A percentile compares a stretch with the other conserved stretches of the same genome.
These are phyloP conservation scores for Monosporozyma aerobia DNA, from an alignment of 805 yeast genomes.

Conservation along the genomic window DNA sequence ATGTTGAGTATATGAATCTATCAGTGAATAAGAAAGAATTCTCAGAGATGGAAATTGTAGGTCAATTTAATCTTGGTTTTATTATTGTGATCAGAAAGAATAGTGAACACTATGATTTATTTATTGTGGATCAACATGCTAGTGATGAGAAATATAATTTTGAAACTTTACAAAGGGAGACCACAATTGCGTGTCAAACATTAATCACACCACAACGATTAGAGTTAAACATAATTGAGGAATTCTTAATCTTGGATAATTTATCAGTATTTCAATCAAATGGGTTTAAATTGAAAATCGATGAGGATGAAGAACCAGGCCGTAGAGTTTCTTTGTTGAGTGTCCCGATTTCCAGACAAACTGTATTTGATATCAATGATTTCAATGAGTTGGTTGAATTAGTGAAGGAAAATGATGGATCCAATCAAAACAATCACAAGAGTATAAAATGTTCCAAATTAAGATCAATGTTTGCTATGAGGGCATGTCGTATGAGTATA, in stretches of 20 bases:
- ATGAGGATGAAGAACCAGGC: conserved; percentile 49
- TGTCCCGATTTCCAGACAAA: conserved; percentile 64
- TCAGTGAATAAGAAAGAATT: conserved; percentile 69
- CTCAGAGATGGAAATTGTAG: conserved; percentile 63
- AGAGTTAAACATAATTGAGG: conserved; percentile 71
- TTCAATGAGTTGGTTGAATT: conserved; percentile 69
- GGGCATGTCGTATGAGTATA: conserved; percentile 88
- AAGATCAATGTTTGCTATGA: conserved; percentile 79
- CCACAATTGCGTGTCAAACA: conserved; percentile 58
- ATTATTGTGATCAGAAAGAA: conserved; percentile 56
- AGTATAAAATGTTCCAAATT: conserved; percentile 60
- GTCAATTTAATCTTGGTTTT: conserved; percentile 94
- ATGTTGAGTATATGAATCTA: conserved; percentile 50
- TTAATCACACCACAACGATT: conserved; percentile 50
- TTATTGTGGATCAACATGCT: conserved; percentile 95
- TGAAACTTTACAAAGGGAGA: conserved; percentile 52
- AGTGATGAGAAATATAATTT: conserved; percentile 92
- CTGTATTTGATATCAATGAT: conserved; percentile 54
- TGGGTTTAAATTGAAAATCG: conserved; percentile 59
- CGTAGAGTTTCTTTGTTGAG: conserved; percentile 45
- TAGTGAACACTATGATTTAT: conserved; percentile 41
- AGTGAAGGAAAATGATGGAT: conserved; percentile 47
- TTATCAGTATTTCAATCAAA: conserved; percentile 50
- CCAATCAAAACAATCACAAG: conserved; percentile 18
- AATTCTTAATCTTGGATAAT: conserved; percentile 57